Percentiles rank a stretch among this genome's conserved stretches.
Conservation (phyloP, 495 filamentous ascomycete species). For the Baudoinia panamericana region DNA sequence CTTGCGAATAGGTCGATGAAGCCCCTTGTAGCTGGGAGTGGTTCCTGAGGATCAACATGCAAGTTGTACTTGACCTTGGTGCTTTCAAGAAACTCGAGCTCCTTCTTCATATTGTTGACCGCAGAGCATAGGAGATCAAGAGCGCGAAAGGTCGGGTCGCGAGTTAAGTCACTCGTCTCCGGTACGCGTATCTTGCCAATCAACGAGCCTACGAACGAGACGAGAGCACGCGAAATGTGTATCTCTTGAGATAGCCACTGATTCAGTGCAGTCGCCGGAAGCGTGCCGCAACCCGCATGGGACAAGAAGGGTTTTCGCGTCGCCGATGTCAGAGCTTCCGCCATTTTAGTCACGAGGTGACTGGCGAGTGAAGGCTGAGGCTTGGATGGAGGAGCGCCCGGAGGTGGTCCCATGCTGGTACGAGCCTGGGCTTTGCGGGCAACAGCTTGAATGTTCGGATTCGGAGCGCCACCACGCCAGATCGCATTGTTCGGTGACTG, state of each 20-base stretch:
- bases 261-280: slow-evolving; percentile 42
- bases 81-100: slow-evolving; percentile 56
- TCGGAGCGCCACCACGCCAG: slow-evolving; percentile 28
- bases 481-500: slow-evolving; percentile 14
- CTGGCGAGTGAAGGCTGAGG: slow-evolving; percentile 34
- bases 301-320: slow-evolving; percentile 58
- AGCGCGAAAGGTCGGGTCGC: slow-evolving; percentile 32
- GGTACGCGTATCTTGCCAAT: slow-evolving; percentile 52
- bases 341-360: slow-evolving; percentile 36
- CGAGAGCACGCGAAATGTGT: slow-evolving; percentile 59
- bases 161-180: slow-evolving; percentile 28
- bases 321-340: slow-evolving; percentile 36
- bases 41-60: slow-evolving; percentile 33
- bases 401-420: background rate
- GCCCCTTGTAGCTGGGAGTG: slow-evolving; percentile 35
- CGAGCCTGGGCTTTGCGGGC: slow-evolving; percentile 23
- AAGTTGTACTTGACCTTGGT: slow-evolving; percentile 49
- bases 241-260: slow-evolving; percentile 66
- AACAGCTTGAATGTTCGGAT: slow-evolving; percentile 27
- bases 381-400: slow-evolving; percentile 4
- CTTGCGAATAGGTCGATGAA: slow-evolving; percentile 45
- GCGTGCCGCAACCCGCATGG: slow-evolving; percentile 48
- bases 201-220: slow-evolving; percentile 54
- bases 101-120: slow-evolving; percentile 50
- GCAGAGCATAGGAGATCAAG: slow-evolving; percentile 50